A percentile compares a stretch with the other conserved stretches of the same genome.
These are phyloP conservation scores for Pseudonitzschia pungens DNA, from an alignment of 108 stramenopile species.

Conservation along the genomic window DNA sequence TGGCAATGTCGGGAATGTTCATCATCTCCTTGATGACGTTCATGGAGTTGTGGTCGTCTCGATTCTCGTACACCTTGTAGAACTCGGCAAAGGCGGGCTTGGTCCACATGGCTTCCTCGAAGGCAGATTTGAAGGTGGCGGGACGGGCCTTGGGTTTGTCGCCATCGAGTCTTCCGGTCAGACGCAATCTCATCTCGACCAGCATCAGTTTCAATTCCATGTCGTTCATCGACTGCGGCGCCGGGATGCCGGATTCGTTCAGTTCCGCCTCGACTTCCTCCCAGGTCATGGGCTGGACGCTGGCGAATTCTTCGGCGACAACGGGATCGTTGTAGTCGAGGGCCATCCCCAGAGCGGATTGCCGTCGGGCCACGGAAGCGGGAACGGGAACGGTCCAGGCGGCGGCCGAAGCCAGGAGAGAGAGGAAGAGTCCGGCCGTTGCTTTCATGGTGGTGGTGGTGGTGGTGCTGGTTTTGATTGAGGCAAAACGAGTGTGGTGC, in stretches of 20 bases:
- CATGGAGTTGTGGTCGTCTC: constrained; percentile 75
- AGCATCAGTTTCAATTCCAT: constrained; percentile 86
- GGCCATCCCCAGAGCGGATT: constrained; percentile 55
- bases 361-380: background rate
- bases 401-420: constrained; percentile 6
- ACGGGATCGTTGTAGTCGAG: constrained; percentile 88
- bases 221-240: constrained; percentile 73
- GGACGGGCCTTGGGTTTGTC: constrained; percentile 41
- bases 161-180: constrained; percentile 42
- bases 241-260: constrained; percentile 60
- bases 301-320: constrained; percentile 78
- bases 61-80: constrained; percentile 59
- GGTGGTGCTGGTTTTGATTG: too few species aligned
- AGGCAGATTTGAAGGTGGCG: constrained; percentile 64
- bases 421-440: constrained; percentile 2
- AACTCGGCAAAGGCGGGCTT: constrained; percentile 75
- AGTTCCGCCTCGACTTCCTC: constrained; percentile 84
- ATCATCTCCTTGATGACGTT: constrained; percentile 81
- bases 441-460: background rate
- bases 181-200: constrained; percentile 73
- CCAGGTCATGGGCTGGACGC: constrained; percentile 70
- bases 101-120: constrained; percentile 82
- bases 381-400: constrained; percentile 10
- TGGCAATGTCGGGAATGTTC: constrained; percentile 62
- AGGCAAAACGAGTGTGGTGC: too few species aligned